Percentiles rank a stretch among this genome's conserved stretches.
phyloP scores from a whole-genome alignment of 768 basidiomycete genomes.

The Solioccasus polychromus region DNA sequence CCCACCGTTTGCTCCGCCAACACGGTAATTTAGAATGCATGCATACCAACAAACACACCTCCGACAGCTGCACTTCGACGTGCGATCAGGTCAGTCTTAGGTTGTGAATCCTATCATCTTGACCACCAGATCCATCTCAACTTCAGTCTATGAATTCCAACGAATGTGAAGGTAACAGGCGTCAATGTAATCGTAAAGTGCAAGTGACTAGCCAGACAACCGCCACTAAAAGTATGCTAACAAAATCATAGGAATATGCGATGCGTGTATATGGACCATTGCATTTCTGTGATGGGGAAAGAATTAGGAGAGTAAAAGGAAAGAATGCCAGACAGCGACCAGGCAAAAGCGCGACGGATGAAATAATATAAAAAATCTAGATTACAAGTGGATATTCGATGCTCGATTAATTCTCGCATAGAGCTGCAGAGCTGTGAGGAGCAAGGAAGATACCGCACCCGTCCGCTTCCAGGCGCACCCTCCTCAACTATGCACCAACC shows the following conservation, averaged over 20 bases:
- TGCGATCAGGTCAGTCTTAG: too few relatives aligned
- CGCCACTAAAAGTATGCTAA: constrained; percentile 6
- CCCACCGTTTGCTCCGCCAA: constrained; percentile 19
- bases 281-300: constrained; percentile 10
- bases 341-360: constrained; percentile 11
- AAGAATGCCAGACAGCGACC: constrained; percentile 18
- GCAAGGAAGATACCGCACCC: constrained; percentile 23
- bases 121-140: too few relatives aligned
- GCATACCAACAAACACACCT: too few relatives aligned
- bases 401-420: constrained; percentile 21
- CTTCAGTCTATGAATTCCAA: too few relatives aligned
- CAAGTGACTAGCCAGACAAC: not conserved
- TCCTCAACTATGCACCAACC: constrained; percentile 30
- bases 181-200: constrained; percentile 3
- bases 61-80: not conserved
- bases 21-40: constrained; percentile 24
- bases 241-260: constrained; percentile 9
- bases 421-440: constrained; percentile 13
- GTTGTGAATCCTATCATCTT: too few relatives aligned
- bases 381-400: constrained; percentile 34
- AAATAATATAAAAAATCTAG: constrained; percentile 29
- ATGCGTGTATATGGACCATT: constrained; percentile 19
- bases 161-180: not conserved
- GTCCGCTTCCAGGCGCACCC: constrained; percentile 11
- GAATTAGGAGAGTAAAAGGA: constrained; percentile 13